A percentile compares a stretch with the other conserved stretches of the same genome.
Evolutionary conservation across 1,284 basidiomycete genomes (phyloP).

Genomic region (Sanguinoderma infundibulare): DNA sequence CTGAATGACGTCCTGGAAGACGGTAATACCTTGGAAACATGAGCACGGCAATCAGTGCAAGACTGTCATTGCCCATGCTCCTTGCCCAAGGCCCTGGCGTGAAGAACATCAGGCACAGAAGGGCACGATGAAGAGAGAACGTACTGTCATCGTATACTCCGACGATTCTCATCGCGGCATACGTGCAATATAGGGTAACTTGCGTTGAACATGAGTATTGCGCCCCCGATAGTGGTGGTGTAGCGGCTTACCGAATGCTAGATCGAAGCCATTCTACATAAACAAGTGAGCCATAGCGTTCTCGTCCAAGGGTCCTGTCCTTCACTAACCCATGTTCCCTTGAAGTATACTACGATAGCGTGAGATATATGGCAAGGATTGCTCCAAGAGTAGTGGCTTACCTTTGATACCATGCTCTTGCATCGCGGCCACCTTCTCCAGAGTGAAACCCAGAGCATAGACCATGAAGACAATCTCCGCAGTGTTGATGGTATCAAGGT

Average conservation of each 20-base stretch:
- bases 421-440: constrained; percentile 93
- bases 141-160: constrained; percentile 71
- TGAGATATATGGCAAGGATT: background rate
- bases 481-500: constrained; percentile 62
- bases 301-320: background rate
- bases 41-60: constrained; percentile 81
- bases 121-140: background rate
- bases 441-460: constrained; percentile 85
- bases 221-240: background rate
- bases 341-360: constrained; percentile 66
- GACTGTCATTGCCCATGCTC: constrained; percentile 69
- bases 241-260: constrained; percentile 71
- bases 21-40: constrained; percentile 78
- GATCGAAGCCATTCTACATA: constrained; percentile 86
- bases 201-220: constrained; percentile 10
- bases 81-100: constrained; percentile 61
- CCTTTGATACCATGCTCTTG: constrained; percentile 92
- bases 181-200: constrained; percentile 82
- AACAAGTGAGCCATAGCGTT: background rate
- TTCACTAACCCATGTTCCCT: constrained; percentile 76
- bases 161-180: constrained; percentile 72
- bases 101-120: background rate
- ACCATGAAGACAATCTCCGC: constrained; percentile 80
- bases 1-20: background rate
- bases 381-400: constrained; percentile 28